Conservation (phyloP, 164 flowering plant genomes). For the Annona cherimola region DNA sequence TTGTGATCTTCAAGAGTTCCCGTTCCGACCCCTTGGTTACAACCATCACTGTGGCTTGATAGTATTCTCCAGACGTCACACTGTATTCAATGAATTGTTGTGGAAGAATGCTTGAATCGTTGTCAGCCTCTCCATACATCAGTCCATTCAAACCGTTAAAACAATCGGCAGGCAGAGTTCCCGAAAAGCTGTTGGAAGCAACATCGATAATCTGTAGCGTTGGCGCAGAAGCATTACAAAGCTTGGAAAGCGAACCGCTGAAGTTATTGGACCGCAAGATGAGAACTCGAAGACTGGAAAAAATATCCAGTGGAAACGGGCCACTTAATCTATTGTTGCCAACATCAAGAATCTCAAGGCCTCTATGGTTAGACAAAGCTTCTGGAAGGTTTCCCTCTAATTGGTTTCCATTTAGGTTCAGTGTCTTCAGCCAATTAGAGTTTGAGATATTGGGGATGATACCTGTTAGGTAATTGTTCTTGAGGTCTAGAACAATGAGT, state of each 20-base stretch:
- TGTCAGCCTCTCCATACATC: neutral
- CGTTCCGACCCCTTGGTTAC: conserved; percentile 4
- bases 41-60: conserved; percentile 7
- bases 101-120: neutral
- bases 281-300: conserved; percentile 41
- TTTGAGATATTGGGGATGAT: conserved; percentile 29
- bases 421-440: conserved; percentile 25
- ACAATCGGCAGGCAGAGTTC: conserved; percentile 18
- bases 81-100: neutral
- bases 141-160: conserved; percentile 30
- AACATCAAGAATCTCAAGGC: conserved; percentile 47
- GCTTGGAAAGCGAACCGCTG: conserved; percentile 28
- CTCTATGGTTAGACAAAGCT: conserved; percentile 40
- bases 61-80: neutral
- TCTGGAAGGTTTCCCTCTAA: conserved; percentile 44
- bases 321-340: conserved; percentile 50
- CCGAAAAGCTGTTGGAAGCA: conserved; percentile 40
- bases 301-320: conserved; percentile 41
- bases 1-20: conserved; percentile 10
- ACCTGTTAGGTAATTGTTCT: conserved; percentile 38
- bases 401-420: conserved; percentile 41
- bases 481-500: conserved; percentile 32
- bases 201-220: conserved; percentile 51
- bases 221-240: conserved; percentile 10
- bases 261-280: conserved; percentile 48